phyloP scores from a whole-genome alignment of 257 asterid species.

The Rehmannia glutinosa region DNA sequence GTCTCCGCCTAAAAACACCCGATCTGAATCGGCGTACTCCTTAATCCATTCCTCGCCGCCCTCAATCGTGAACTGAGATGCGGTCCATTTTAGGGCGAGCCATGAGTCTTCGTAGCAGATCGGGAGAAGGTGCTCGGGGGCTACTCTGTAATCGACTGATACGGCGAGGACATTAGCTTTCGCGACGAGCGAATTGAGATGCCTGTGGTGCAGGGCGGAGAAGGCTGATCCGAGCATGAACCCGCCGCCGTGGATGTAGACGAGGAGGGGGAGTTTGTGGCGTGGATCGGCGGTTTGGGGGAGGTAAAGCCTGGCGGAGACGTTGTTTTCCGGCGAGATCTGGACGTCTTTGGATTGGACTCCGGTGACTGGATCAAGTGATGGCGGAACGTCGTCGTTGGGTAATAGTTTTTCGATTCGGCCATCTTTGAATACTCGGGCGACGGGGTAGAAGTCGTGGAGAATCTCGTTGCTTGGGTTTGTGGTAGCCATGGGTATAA shows the following conservation, averaged over 20 bases:
- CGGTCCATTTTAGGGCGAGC: constrained; percentile 44
- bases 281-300: constrained; percentile 16
- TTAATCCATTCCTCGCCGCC: constrained; percentile 35
- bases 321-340: constrained; percentile 13
- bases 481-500: too few relatives aligned
- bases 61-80: constrained; percentile 11
- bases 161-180: constrained; percentile 37
- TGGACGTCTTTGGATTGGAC: constrained; percentile 33
- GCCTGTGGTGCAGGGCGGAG: constrained; percentile 23
- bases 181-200: constrained; percentile 25
- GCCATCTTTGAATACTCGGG: constrained; percentile 31
- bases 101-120: constrained; percentile 55
- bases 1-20: constrained; percentile 50
- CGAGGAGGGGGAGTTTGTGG: constrained; percentile 38
- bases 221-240: constrained; percentile 41
- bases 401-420: constrained; percentile 20
- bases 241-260: constrained; percentile 62
- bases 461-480: constrained; percentile 10
- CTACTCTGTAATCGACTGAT: constrained; percentile 53
- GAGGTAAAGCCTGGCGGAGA: constrained; percentile 25
- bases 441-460: constrained; percentile 22
- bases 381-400: constrained; percentile 27
- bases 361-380: constrained; percentile 6
- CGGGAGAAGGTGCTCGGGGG: constrained; percentile 54
- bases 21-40: constrained; percentile 33